A percentile compares a stretch with the other conserved stretches of the same genome.
phyloP scores from a whole-genome alignment of 805 yeast species.

The Candida sonorensis region DNA sequence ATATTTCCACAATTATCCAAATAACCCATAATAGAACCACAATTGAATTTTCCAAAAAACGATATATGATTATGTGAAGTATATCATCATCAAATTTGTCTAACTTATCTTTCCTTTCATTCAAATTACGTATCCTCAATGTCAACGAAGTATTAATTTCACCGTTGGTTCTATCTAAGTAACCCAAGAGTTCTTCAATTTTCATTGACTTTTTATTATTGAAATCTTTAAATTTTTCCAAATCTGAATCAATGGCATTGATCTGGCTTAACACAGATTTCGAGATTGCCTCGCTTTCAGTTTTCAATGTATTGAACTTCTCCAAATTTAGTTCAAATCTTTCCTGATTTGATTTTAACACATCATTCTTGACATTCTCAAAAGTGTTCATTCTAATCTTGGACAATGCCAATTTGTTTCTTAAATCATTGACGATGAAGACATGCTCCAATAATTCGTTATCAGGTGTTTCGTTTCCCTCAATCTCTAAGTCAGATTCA shows the following conservation, averaged over 20 bases:
- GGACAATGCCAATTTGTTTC: conserved; percentile 8
- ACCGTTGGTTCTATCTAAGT: conserved; percentile 62
- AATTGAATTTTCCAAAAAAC: conserved; percentile 42
- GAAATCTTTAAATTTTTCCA: conserved; percentile 16
- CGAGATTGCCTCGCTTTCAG: conserved; percentile 18
- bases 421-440: conserved; percentile 10
- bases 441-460: conserved; percentile 10
- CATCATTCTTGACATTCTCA: conserved; percentile 11
- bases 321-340: conserved; percentile 22
- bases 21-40: conserved; percentile 44
- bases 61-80: conserved; percentile 35
- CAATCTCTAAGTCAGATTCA: conserved; percentile 1
- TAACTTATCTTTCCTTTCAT: conserved; percentile 40
- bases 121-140: conserved; percentile 48
- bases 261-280: conserved; percentile 10
- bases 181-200: conserved; percentile 54
- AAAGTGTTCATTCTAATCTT: conserved; percentile 13
- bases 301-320: conserved; percentile 25
- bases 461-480: not conserved
- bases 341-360: conserved; percentile 12
- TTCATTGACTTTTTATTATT: conserved; percentile 29
- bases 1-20: conserved; percentile 51
- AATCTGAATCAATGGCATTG: conserved; percentile 13
- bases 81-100: conserved; percentile 23
- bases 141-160: conserved; percentile 69